phyloP scores from a whole-genome alignment of 78 protist genomes.

The Dictyostelium firmibasis region DNA sequence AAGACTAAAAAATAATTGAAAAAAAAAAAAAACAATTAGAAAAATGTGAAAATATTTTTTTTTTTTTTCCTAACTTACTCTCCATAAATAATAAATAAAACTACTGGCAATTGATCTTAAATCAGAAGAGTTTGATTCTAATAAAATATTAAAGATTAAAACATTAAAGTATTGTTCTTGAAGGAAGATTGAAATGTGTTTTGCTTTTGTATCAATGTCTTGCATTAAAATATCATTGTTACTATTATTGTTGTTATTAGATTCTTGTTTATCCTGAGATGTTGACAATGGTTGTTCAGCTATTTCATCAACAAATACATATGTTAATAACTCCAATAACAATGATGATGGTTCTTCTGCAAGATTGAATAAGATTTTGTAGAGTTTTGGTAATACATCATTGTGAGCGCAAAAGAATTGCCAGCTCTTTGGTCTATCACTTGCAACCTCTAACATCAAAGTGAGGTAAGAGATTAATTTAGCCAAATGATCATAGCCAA shows the following conservation, averaged over 20 bases:
- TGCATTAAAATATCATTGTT: not conserved
- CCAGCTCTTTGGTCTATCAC: constrained; percentile 65
- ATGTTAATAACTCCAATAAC: constrained; percentile 39
- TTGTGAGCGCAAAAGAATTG: constrained; percentile 30
- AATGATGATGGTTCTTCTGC: constrained; percentile 30
- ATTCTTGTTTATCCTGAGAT: not conserved
- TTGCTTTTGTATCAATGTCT: constrained; percentile 7
- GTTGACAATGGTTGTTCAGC: not conserved
- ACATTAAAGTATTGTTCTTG: constrained; percentile 22
- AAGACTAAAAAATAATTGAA: constrained; percentile 4
- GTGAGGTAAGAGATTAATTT: constrained; percentile 43
- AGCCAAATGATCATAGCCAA: constrained; percentile 45
- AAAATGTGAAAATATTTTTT: not conserved
- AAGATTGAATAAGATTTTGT: constrained; percentile 28
- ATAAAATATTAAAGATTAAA: constrained; percentile 27
- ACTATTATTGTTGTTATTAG: not conserved
- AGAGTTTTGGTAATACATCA: constrained; percentile 10
- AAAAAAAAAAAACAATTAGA: not conserved
- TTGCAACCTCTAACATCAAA: constrained; percentile 45
- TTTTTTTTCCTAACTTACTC: not conserved
- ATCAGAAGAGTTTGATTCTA: constrained; percentile 49
- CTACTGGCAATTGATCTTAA: constrained; percentile 31
- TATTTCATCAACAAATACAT: constrained; percentile 45
- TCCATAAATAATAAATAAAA: constrained; percentile 56
- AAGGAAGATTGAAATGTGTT: constrained; percentile 13